A percentile compares a stretch with the other conserved stretches of the same genome.
These are phyloP conservation scores for Paecilomyces sp. DNA, from an alignment of 2,329 filamentous ascomycete genomes.

Conservation along the genomic window DNA sequence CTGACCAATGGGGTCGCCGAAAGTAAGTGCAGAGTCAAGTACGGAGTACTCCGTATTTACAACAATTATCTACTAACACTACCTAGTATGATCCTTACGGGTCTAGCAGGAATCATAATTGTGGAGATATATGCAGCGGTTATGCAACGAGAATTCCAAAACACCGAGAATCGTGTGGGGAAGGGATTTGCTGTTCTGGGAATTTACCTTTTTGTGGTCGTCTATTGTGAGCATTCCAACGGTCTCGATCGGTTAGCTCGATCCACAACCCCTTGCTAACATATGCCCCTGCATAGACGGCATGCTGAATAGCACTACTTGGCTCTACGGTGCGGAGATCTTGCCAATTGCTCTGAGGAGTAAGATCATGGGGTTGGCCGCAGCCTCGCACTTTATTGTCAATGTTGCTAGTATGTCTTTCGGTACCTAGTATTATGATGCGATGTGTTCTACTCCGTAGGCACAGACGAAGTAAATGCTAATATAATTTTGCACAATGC, in stretches of 20 bases:
- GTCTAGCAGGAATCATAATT: constrained; percentile 45
- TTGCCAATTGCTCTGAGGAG: constrained; percentile 47
- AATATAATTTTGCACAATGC: background rate
- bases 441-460: background rate
- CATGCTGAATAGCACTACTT: constrained; percentile 49
- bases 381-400: constrained; percentile 48
- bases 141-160: constrained; percentile 52
- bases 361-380: constrained; percentile 50
- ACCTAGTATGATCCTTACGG: constrained; percentile 48
- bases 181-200: constrained; percentile 55
- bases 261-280: constrained; percentile 3
- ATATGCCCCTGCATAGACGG: constrained; percentile 27
- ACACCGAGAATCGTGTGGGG: constrained; percentile 47
- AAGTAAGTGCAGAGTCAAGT: constrained; percentile 29
- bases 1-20: constrained; percentile 53
- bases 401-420: constrained; percentile 41
- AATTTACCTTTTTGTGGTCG: constrained; percentile 53
- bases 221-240: constrained; percentile 42
- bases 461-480: background rate
- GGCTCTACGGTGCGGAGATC: constrained; percentile 51
- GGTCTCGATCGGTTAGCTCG: background rate
- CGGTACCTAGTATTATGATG: background rate
- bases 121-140: constrained; percentile 54
- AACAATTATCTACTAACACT: background rate
- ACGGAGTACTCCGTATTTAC: background rate